Base-by-base conservation (phyloP, 345 rosid genomes). In the Boechera divaricarpa region DNA sequence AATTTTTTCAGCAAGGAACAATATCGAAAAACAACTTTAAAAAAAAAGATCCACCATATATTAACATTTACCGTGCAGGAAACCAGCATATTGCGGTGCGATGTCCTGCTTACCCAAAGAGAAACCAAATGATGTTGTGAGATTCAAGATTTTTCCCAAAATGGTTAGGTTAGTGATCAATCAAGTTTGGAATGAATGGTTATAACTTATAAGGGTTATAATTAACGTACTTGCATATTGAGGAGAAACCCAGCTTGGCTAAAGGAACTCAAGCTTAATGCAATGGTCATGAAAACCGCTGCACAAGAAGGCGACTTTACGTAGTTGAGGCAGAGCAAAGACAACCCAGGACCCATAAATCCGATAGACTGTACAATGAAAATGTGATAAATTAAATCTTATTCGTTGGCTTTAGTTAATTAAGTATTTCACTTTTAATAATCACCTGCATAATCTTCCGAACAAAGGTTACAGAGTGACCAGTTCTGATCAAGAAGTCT, bases 231-330 rank as follows among this genome's bases (percentile, higher is more conserved):
- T 76, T 92, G 99, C 79, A 92, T 92, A 72, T 92, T 95, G 72
- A 95, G 96, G 71, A 92, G 98, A 80, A 89, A 95, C 15, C 99
- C 98, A 4, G 98, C 99, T 83, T 95, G 99, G 87, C 99, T 95
- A 82, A 95, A 92, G 53, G 97, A 90, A 82, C 99, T 92, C 75
- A 90, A 84, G 82, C 98, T 92, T 58, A 95, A 79, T 21, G 96
- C 99, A 48, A 68, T 66, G 7, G 99, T 90, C 76, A 95, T 88
- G 31, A 79, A 72, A 13, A 82, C 61, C 39, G 94, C 80, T 10
- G 99, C 99, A 67, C 73, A 24, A 38, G 72, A 69, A 16, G 98
- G 98, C 32, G 99, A 83, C 62, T 86, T 85, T 35, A 89, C 98
- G 28, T 68, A 86, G 77, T 95, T 90, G 79, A 92, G 83, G 82